A percentile compares a stretch with the other conserved stretches of the same genome.
Evolutionary conservation across 2,329 filamentous ascomycete genomes (phyloP).

Genomic region (Fusarium sublunatum): DNA sequence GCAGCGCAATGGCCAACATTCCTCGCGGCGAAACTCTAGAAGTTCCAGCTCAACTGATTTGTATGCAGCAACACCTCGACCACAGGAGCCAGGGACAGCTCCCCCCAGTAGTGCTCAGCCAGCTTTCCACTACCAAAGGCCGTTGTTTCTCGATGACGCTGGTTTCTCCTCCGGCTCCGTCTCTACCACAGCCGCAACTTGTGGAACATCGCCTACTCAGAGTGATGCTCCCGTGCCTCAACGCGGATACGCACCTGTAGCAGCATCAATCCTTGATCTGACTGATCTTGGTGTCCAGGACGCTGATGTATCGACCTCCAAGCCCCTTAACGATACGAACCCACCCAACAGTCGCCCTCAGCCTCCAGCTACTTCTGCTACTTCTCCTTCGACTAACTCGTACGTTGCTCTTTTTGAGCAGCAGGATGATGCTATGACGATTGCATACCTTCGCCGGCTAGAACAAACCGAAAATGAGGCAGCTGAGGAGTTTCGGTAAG

Average conservation of each 20-base stretch:
- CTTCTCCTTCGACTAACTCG: conserved; percentile 42
- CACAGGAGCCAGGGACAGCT: conserved; percentile 25
- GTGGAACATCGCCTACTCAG: conserved; percentile 3
- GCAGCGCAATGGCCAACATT: neutral
- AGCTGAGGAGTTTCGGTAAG: conserved; percentile 51
- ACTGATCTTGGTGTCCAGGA: conserved; percentile 17
- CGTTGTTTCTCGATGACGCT: conserved; percentile 39
- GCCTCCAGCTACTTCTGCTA: conserved; percentile 2
- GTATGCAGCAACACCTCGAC: conserved; percentile 6
- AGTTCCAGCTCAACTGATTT: conserved; percentile 25
- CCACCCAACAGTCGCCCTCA: neutral
- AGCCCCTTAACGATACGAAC: neutral
- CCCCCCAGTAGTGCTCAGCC: conserved; percentile 13
- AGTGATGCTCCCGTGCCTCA: conserved; percentile 4
- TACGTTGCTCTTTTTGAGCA: conserved; percentile 48
- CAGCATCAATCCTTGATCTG: conserved; percentile 37
- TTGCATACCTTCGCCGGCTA: conserved; percentile 46
- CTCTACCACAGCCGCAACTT: conserved; percentile 1
- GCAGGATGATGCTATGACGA: conserved; percentile 48
- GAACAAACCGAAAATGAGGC: conserved; percentile 41
- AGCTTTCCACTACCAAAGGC: conserved; percentile 35
- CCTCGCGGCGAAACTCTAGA: conserved; percentile 20
- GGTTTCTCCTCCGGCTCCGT: conserved; percentile 22
- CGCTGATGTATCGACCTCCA: neutral
- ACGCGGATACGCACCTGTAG: conserved; percentile 37